Conservation (phyloP, 495 filamentous ascomycete genomes). For the Chaetomidium leptoderma region DNA sequence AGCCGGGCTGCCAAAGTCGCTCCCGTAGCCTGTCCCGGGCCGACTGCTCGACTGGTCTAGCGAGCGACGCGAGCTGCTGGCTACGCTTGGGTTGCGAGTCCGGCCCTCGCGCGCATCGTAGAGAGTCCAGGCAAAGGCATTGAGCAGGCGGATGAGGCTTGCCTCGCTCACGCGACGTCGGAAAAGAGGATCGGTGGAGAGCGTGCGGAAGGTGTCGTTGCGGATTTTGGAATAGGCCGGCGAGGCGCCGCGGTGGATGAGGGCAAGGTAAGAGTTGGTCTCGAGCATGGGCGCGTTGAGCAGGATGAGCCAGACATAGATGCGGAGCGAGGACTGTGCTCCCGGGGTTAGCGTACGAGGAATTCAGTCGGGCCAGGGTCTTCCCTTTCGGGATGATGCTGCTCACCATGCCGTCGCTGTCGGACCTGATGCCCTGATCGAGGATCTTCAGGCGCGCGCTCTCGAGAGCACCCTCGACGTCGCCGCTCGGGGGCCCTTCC, state of each 20-base stretch:
- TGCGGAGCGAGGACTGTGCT: constrained; percentile 76
- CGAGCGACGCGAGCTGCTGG: constrained; percentile 34
- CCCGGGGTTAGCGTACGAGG: constrained; percentile 10
- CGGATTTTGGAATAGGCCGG: constrained; percentile 95
- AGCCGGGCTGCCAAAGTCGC: constrained; percentile 34
- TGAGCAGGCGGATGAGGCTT: constrained; percentile 90
- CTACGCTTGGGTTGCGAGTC: constrained; percentile 27
- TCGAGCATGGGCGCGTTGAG: constrained; percentile 77
- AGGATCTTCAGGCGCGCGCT: constrained; percentile 73
- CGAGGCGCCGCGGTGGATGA: constrained; percentile 89
- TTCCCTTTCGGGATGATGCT: background rate
- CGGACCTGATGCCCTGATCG: constrained; percentile 72
- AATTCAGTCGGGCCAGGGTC: background rate
- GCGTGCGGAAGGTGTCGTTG: constrained; percentile 94
- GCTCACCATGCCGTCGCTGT: constrained; percentile 84
- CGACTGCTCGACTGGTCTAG: constrained; percentile 26
- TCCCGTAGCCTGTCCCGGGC: constrained; percentile 32
- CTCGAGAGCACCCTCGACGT: constrained; percentile 62
- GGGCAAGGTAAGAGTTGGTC: constrained; percentile 80
- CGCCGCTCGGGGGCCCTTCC: constrained; percentile 67
- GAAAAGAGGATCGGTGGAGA: constrained; percentile 94
- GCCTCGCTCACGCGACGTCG: constrained; percentile 92
- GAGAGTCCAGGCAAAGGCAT: constrained; percentile 90
- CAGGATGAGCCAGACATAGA: constrained; percentile 93
- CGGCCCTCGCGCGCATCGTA: constrained; percentile 64